These are phyloP conservation scores for Pichia scutulata DNA, from an alignment of 805 yeast species.

Conservation along the genomic window DNA sequence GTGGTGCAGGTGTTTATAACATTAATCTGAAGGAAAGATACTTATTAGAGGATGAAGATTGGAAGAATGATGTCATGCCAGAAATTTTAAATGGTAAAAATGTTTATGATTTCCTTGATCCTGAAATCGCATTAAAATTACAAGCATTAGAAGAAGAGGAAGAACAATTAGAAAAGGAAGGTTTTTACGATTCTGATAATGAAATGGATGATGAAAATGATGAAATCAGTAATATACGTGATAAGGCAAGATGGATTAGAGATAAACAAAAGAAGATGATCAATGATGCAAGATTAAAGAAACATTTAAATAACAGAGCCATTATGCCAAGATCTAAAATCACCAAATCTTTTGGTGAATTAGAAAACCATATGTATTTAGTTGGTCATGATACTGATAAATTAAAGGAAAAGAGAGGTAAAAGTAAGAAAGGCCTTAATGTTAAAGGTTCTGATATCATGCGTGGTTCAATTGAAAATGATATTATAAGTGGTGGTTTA, in stretches of 20 bases:
- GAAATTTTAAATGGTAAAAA: slow-evolving; percentile 94
- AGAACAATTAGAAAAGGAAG: slow-evolving; percentile 86
- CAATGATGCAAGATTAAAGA: slow-evolving; percentile 78
- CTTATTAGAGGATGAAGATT: slow-evolving; percentile 86
- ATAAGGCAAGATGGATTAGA: slow-evolving; percentile 93
- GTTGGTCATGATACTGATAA: slow-evolving; percentile 81
- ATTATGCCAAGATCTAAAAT: slow-evolving; percentile 86
- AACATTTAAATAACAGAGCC: slow-evolving; percentile 78
- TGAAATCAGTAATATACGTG: slow-evolving; percentile 60
- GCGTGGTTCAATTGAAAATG: slow-evolving; percentile 26
- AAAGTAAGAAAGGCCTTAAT: slow-evolving; percentile 22
- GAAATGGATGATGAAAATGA: slow-evolving; percentile 52
- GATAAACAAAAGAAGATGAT: slow-evolving; percentile 92
- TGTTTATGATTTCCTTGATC: slow-evolving; percentile 94
- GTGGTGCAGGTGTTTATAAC: slow-evolving; percentile 98
- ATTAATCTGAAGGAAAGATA: slow-evolving; percentile 90
- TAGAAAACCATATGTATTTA: slow-evolving; percentile 85
- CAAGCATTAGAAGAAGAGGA: slow-evolving; percentile 97
- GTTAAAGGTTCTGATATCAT: slow-evolving; percentile 75
- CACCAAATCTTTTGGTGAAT: slow-evolving; percentile 62
- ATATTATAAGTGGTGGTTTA: slow-evolving; percentile 14
- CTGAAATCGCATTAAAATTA: slow-evolving; percentile 88
- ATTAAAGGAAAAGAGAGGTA: slow-evolving; percentile 37
- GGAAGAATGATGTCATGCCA: slow-evolving; percentile 98
- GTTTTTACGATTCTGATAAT: slow-evolving; percentile 88